phyloP scores from a whole-genome alignment of 495 filamentous ascomycete genomes.

The Podospora sp. region DNA sequence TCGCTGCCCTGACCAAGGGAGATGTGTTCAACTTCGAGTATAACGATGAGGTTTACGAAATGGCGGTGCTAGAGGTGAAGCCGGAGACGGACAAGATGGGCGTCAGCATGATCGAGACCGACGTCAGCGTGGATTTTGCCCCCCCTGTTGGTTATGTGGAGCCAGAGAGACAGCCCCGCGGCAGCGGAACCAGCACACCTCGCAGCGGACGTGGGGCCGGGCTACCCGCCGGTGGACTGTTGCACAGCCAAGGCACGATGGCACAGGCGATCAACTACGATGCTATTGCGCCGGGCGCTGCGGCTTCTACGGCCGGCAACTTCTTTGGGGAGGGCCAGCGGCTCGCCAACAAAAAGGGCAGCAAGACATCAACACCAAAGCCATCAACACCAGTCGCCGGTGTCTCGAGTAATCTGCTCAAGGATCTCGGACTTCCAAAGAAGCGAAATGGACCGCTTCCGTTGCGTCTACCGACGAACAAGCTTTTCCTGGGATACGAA shows the following conservation, averaged over 20 bases:
- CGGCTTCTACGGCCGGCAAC: constrained; percentile 67
- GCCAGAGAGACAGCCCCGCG: constrained; percentile 57
- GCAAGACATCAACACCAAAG: constrained; percentile 77
- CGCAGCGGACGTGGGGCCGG: constrained; percentile 50
- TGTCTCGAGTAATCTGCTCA: constrained; percentile 60
- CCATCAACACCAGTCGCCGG: constrained; percentile 78
- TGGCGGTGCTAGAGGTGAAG: constrained; percentile 91
- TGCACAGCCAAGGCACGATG: constrained; percentile 89
- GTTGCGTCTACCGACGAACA: constrained; percentile 79
- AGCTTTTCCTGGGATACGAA: constrained; percentile 95
- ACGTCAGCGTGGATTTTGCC: constrained; percentile 93
- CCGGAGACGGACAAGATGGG: constrained; percentile 74
- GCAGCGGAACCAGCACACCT: constrained; percentile 64
- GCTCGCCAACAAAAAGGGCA: constrained; percentile 76
- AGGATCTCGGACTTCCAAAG: constrained; percentile 39
- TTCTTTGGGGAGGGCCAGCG: constrained; percentile 79
- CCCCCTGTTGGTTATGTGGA: constrained; percentile 93
- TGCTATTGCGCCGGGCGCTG: constrained; percentile 81
- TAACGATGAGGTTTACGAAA: constrained; percentile 88
- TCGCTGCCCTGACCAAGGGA: constrained; percentile 85
- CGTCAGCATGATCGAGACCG: constrained; percentile 93
- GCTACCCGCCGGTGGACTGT: constrained; percentile 67
- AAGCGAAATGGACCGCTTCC: constrained; percentile 80
- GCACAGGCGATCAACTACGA: constrained; percentile 95
- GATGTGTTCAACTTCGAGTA: constrained; percentile 95